Evolutionary conservation across 352 stramenopile species (phyloP).

Genomic region (Pythium brachiatum): DNA sequence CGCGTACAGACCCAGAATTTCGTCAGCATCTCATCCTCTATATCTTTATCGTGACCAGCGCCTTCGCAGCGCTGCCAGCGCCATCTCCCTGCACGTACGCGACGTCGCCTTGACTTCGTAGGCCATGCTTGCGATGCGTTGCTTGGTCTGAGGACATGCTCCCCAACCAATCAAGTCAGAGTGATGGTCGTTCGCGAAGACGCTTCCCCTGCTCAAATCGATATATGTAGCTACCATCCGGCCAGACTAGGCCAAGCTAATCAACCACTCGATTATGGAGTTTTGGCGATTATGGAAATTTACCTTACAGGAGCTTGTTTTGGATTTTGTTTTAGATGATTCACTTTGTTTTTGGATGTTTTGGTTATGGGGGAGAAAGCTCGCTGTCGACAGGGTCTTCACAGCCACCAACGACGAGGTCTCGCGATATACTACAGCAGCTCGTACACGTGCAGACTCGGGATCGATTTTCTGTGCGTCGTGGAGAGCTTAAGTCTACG

Average conservation of each 20-base stretch:
- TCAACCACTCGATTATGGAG: neutral
- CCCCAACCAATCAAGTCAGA: conserved; percentile 28
- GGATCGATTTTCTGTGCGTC: no score
- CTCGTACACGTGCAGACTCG: neutral
- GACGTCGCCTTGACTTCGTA: conserved; percentile 24
- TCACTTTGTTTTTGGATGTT: neutral
- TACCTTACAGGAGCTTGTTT: no score
- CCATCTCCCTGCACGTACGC: conserved; percentile 19
- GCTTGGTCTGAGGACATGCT: conserved; percentile 11
- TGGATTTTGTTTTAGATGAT: neutral
- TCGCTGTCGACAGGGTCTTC: neutral
- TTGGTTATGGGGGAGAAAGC: neutral
- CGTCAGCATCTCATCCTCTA: conserved; percentile 9
- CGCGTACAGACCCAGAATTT: neutral
- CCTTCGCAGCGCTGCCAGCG: neutral
- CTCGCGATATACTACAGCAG: conserved; percentile 1
- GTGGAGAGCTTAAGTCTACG: neutral
- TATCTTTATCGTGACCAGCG: neutral
- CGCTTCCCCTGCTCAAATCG: conserved; percentile 8
- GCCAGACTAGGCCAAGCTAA: neutral
- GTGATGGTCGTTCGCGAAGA: conserved; percentile 17
- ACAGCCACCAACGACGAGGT: neutral
- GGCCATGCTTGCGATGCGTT: conserved; percentile 19
- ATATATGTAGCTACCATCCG: conserved; percentile 7
- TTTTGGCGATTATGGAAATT: conserved; percentile 1